A percentile compares a stretch with the other conserved stretches of the same genome.
Conservation (phyloP, 495 filamentous ascomycete genomes). For the Xylaria flabelliformis region DNA sequence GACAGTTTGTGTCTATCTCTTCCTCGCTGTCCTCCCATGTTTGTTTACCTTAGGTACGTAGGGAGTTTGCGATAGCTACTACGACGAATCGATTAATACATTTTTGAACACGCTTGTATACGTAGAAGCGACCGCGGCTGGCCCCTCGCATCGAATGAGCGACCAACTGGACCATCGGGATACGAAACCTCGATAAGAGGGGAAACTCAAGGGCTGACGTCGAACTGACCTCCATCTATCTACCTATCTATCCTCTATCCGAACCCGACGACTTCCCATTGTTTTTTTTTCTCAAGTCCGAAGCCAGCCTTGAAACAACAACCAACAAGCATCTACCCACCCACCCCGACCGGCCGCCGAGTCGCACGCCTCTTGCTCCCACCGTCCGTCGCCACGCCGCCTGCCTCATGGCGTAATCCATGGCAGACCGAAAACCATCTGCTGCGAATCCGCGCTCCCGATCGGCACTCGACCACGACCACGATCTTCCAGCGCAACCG, state of each 20-base stretch:
- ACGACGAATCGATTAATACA: not conserved
- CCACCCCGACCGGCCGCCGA: conserved; percentile 9
- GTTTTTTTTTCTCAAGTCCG: not conserved
- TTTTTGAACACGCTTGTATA: conserved; percentile 12
- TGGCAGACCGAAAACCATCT: conserved; percentile 60
- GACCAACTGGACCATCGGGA: conserved; percentile 19
- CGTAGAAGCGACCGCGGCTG: conserved; percentile 14
- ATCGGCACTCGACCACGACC: conserved; percentile 57
- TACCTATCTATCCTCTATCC: not conserved
- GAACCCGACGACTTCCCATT: conserved; percentile 19
- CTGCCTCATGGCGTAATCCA: conserved; percentile 63
- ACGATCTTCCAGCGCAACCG: conserved; percentile 20
- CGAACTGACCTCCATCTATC: conserved; percentile 25
- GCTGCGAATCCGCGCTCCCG: conserved; percentile 58
- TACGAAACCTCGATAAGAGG: conserved; percentile 27
- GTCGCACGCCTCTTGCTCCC: conserved; percentile 30
- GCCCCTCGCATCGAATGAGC: conserved; percentile 23
- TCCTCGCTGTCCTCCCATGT: not conserved
- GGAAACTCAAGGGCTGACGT: conserved; percentile 28
- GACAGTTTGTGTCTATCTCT: conserved; percentile 19
- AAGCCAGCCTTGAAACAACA: not conserved
- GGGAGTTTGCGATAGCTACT: not conserved
- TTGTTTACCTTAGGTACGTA: not conserved
- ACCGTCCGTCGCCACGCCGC: conserved; percentile 38
- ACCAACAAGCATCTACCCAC: not conserved